A percentile compares a stretch with the other conserved stretches of the same genome.
These are phyloP conservation scores for Ceratocystis papillata DNA, from an alignment of 2,329 filamentous ascomycete species.

Conservation along the genomic window DNA sequence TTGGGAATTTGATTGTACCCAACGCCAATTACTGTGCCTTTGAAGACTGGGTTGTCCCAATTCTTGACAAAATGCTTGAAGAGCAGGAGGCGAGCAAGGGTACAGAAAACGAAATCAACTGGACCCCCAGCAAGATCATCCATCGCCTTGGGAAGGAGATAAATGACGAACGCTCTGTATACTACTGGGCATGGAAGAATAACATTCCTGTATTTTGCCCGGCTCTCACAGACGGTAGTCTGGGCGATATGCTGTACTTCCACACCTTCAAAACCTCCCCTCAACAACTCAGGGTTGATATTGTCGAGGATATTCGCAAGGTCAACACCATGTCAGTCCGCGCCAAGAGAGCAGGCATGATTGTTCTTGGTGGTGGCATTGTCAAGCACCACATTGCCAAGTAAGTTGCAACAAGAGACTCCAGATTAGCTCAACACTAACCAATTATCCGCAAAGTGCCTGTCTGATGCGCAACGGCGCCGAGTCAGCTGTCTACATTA, in stretches of 20 bases:
- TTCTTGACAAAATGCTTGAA: slow-evolving; percentile 84
- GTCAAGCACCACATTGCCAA: slow-evolving; percentile 99
- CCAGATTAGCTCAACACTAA: neutral
- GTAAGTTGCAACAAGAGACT: slow-evolving; percentile 11
- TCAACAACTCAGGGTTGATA: slow-evolving; percentile 69
- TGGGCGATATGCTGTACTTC: slow-evolving; percentile 98
- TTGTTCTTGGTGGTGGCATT: slow-evolving; percentile 87
- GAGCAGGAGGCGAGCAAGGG: slow-evolving; percentile 77
- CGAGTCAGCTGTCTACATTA: slow-evolving; percentile 94
- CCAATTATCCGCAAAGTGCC: slow-evolving; percentile 38
- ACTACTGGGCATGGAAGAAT: slow-evolving; percentile 97
- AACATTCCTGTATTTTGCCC: slow-evolving; percentile 95
- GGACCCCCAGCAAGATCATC: slow-evolving; percentile 92
- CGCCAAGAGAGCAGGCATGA: slow-evolving; percentile 84
- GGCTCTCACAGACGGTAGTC: slow-evolving; percentile 83
- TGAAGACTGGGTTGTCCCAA: slow-evolving; percentile 94
- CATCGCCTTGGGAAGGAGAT: slow-evolving; percentile 85
- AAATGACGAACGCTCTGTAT: slow-evolving; percentile 80
- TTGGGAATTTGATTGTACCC: slow-evolving; percentile 89
- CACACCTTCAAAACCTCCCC: slow-evolving; percentile 89
- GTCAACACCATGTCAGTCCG: slow-evolving; percentile 88
- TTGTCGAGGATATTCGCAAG: slow-evolving; percentile 82
- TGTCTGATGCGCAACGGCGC: slow-evolving; percentile 96
- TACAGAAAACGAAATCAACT: slow-evolving; percentile 61
- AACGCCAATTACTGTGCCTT: slow-evolving; percentile 94